Percentiles rank a stretch among this genome's conserved stretches.
Evolutionary conservation across 176 grass and related monocot genomes (phyloP).

Genomic region (Lolium multiflorum): DNA sequence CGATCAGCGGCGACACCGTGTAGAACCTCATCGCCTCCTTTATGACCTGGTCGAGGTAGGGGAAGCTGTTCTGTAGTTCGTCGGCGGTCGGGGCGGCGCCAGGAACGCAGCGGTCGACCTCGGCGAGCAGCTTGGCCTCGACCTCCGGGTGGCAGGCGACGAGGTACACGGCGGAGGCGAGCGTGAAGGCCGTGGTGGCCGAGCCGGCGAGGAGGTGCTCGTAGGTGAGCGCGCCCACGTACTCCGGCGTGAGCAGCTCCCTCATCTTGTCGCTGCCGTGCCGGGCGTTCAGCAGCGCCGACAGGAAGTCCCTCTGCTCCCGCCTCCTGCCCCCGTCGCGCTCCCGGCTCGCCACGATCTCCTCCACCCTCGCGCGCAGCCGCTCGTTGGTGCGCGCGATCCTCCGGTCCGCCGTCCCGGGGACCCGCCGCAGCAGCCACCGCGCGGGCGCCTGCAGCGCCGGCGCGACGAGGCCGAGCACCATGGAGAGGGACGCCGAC

Average conservation of each 20-base stretch:
- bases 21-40: slow-evolving; percentile 83
- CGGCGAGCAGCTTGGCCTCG: slow-evolving; percentile 64
- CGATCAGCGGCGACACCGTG: slow-evolving; percentile 71
- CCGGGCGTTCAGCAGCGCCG: slow-evolving; percentile 65
- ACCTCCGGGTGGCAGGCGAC: slow-evolving; percentile 69
- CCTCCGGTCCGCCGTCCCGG: slow-evolving; percentile 59
- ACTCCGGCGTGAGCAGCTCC: slow-evolving; percentile 71
- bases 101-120: slow-evolving; percentile 54
- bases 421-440: slow-evolving; percentile 49
- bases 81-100: slow-evolving; percentile 49
- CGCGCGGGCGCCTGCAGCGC: slow-evolving; percentile 59
- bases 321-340: neutral
- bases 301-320: slow-evolving; percentile 64
- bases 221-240: slow-evolving; percentile 77
- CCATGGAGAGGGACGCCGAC: slow-evolving; percentile 67
- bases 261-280: slow-evolving; percentile 47
- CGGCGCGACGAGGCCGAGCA: slow-evolving; percentile 67
- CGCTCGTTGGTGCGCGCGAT: slow-evolving; percentile 57
- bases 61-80: slow-evolving; percentile 58
- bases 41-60: slow-evolving; percentile 79
- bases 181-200: slow-evolving; percentile 73
- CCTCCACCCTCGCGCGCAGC: slow-evolving; percentile 58
- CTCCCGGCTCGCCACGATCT: slow-evolving; percentile 52
- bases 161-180: slow-evolving; percentile 71
- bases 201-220: slow-evolving; percentile 89